phyloP scores from a whole-genome alignment of 352 stramenopile genomes.

The Globisporangium alternatum region DNA sequence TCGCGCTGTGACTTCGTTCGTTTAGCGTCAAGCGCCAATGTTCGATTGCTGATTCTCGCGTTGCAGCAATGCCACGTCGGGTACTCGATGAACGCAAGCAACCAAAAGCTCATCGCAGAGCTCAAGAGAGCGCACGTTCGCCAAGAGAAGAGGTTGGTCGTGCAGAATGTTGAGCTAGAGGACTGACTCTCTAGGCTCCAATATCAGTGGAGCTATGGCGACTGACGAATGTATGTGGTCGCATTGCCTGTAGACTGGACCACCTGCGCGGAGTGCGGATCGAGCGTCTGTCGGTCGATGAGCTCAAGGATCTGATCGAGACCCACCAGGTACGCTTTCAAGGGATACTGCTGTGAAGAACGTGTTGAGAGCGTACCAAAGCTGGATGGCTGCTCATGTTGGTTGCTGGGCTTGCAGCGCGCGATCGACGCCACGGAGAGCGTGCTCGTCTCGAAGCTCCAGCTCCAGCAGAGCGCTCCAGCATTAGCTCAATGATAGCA shows the following conservation, averaged over 20 bases:
- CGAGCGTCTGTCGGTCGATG: slow-evolving; percentile 28
- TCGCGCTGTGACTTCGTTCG: too few relatives aligned
- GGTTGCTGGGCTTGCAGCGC: slow-evolving; percentile 21
- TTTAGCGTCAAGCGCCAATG: background rate
- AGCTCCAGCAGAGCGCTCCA: slow-evolving; percentile 17
- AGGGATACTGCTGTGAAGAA: background rate
- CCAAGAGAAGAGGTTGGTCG: slow-evolving; percentile 20
- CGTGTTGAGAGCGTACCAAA: background rate
- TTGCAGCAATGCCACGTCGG: slow-evolving; percentile 28
- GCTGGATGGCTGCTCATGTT: too few relatives aligned
- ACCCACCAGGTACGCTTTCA: slow-evolving; percentile 42
- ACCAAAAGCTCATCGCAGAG: slow-evolving; percentile 11
- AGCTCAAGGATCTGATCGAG: slow-evolving; percentile 58
- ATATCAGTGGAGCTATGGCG: too few relatives aligned
- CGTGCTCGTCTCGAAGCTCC: slow-evolving; percentile 54
- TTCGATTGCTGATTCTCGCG: too few relatives aligned
- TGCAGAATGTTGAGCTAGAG: background rate
- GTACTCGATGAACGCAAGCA: slow-evolving; percentile 17
- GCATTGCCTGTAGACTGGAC: slow-evolving; percentile 26
- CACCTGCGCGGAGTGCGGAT: slow-evolving; percentile 42
- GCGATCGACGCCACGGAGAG: slow-evolving; percentile 52
- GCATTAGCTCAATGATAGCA: background rate
- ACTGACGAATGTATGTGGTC: too few relatives aligned
- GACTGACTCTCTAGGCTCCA: too few relatives aligned
- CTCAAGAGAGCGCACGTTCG: slow-evolving; percentile 14